Evolutionary conservation across 108 stramenopile species (phyloP), one percentile per base, ranked within the genome.

Genomic region (Cyclotella choctawhatcheeana): DNA sequence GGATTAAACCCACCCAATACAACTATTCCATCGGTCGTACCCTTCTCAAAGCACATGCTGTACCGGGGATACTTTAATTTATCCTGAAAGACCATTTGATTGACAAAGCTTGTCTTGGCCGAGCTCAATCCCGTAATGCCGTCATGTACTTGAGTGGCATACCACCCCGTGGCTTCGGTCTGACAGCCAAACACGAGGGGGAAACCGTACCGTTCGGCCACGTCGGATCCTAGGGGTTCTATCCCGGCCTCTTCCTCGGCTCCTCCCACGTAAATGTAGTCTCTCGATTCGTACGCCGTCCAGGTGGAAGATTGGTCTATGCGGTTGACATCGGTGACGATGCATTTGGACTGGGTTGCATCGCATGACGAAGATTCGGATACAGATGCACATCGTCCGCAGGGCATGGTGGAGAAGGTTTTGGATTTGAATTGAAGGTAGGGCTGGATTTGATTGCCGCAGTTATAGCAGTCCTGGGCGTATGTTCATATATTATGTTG

Each of bases 111-210:
- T 10, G 76, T 83, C 1, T 69, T 59, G 7, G 82, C 71, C 22
- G 82, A 70, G 10, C 68, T 74, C 16, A 83, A 58, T 43, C 79
- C 79, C 14, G 69, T 35, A 25, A 86, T 67, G 1, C 85, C 85
- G 81, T 86, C 85, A 40, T 52, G 43, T 5, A 86, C 85, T 44
- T 82, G 77, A 24, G 64, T 44, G 14, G 81, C 35, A 62, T 66
- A 86, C 55, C 62, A 83, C 26, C 85, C 85, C 35, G 37, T 40
- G 13, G 76, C 70, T 58, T 83, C 61, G 30, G 76, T 82, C 73
- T 86, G 85, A 56, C 85, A 86, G 12, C 66, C 79, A 66, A 86
- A 86, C 53, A 70, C 63, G 56, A 83, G 29, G 3, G 82, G 82
- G 64, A 86, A 86, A 20, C 79, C 82, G 56, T 51, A 35, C 32